Conservation (phyloP, 2,329 filamentous ascomycete species). For the Aureobasidium sp. region DNA sequence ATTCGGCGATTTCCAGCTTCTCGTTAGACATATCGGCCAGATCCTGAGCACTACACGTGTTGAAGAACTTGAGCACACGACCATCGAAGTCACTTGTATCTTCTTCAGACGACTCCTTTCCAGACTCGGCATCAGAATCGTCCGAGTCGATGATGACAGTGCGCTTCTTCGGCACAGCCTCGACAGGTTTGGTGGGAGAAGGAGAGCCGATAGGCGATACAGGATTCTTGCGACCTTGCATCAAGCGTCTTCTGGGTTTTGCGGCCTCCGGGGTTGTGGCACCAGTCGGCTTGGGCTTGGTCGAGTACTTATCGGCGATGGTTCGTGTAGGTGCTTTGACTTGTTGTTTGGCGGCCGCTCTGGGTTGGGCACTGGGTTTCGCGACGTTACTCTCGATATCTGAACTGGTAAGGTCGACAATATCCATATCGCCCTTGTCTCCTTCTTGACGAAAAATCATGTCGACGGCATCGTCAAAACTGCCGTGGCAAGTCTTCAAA, state of each 20-base stretch:
- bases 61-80: conserved; percentile 71
- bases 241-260: conserved; percentile 31
- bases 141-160: conserved; percentile 27
- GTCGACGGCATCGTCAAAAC: conserved; percentile 47
- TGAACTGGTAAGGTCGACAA: conserved; percentile 26
- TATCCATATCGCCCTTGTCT: conserved; percentile 2
- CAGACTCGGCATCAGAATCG: conserved; percentile 16
- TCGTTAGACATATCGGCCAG: conserved; percentile 75
- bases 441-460: conserved; percentile 33
- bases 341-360: conserved; percentile 43
- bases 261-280: conserved; percentile 8
- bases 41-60: conserved; percentile 64
- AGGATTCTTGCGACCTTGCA: conserved; percentile 39
- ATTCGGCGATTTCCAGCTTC: conserved; percentile 57
- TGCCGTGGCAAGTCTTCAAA: conserved; percentile 41
- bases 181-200: conserved; percentile 14
- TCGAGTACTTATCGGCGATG: conserved; percentile 38
- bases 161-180: conserved; percentile 14
- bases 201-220: conserved; percentile 17
- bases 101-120: conserved; percentile 4
- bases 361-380: conserved; percentile 21
- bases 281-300: conserved; percentile 10
- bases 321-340: conserved; percentile 45
- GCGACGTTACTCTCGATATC: conserved; percentile 26
- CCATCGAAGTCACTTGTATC: conserved; percentile 33